Evolutionary conservation across 1,284 basidiomycete species (phyloP).

Genomic region (Apiotrichum sp.): DNA sequence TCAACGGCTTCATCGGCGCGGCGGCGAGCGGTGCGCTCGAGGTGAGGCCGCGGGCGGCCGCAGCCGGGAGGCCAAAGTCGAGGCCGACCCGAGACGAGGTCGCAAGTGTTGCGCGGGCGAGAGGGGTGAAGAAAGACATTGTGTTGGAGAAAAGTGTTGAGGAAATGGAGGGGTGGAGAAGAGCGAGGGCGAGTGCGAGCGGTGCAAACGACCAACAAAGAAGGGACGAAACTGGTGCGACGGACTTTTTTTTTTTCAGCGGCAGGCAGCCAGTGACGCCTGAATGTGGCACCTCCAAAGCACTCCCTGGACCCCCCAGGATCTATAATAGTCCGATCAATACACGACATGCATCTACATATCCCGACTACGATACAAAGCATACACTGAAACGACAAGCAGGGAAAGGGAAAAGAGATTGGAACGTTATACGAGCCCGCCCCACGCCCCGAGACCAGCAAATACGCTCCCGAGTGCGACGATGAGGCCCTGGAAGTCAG

Average conservation of each 20-base stretch:
- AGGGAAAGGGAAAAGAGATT: no score
- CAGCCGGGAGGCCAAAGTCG: constrained; percentile 8
- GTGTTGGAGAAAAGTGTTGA: not conserved
- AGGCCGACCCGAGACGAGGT: constrained; percentile 21
- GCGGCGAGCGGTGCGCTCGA: no score
- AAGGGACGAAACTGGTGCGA: constrained; percentile 1
- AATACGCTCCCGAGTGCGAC: constrained; percentile 44
- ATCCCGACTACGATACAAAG: not conserved
- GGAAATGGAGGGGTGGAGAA: not conserved
- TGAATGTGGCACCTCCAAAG: not conserved
- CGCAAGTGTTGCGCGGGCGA: constrained; percentile 10
- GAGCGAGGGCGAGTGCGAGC: not conserved
- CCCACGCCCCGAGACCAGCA: constrained; percentile 45
- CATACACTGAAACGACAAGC: not conserved
- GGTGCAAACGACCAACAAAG: not conserved
- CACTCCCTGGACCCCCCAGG: not conserved
- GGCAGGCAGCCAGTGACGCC: not conserved
- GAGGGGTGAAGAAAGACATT: constrained; percentile 2
- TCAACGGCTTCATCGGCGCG: no score
- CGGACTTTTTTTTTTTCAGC: not conserved
- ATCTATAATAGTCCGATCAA: no score
- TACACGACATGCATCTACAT: not conserved
- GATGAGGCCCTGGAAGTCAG: constrained; percentile 36
- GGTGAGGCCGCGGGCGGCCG: not conserved
- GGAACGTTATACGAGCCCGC: constrained; percentile 36